These are phyloP conservation scores for Anisogramma anomala DNA, from an alignment of 2,329 filamentous ascomycete species.

Conservation along the genomic window DNA sequence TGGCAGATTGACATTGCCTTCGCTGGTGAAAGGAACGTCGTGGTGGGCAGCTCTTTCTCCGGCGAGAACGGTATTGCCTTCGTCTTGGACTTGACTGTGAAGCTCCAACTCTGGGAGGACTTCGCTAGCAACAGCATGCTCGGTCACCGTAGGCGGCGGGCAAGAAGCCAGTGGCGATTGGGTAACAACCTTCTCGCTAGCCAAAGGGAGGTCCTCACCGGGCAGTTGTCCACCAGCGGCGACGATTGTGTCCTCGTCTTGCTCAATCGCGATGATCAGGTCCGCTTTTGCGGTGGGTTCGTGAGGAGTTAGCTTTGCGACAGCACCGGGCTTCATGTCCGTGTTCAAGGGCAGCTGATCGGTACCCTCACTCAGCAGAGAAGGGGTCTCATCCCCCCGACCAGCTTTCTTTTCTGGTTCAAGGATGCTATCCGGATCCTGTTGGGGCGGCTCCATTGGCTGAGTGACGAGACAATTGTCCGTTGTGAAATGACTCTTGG, in stretches of 20 bases:
- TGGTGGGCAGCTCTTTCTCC: constrained; percentile 6
- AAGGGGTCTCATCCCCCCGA: background rate
- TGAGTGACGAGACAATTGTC: background rate
- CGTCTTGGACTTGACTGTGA: background rate
- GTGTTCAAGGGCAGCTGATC: background rate
- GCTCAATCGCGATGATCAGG: background rate
- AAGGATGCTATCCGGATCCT: background rate
- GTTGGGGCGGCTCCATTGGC: background rate
- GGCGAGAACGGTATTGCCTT: background rate
- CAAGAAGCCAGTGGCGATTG: background rate
- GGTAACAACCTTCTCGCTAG: background rate
- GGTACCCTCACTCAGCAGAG: background rate
- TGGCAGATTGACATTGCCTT: background rate
- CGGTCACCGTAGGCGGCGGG: background rate
- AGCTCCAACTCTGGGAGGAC: background rate
- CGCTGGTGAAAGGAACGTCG: constrained; percentile 6
- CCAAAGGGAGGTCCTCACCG: background rate
- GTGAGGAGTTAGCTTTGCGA: background rate
- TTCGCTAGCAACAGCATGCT: background rate
- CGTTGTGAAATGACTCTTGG: background rate
- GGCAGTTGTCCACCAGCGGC: background rate
- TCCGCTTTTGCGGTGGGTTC: background rate
- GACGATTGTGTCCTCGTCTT: constrained; percentile 2
- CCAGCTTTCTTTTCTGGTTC: background rate
- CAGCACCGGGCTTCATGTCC: background rate